These are phyloP conservation scores for Penicillium verhagenii DNA, from an alignment of 495 filamentous ascomycete genomes.

Conservation along the genomic window DNA sequence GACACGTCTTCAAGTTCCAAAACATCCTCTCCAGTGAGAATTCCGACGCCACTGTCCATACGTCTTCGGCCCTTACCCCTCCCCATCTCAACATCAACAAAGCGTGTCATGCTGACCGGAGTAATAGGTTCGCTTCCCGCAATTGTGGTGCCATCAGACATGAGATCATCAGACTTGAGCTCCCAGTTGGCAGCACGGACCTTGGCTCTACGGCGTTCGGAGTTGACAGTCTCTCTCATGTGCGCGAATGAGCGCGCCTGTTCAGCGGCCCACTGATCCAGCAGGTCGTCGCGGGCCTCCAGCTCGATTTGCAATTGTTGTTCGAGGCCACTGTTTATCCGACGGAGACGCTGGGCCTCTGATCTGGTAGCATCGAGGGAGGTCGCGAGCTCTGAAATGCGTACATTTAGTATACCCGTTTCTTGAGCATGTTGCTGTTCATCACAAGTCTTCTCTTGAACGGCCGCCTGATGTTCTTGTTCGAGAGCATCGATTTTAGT, in stretches of 20 bases:
- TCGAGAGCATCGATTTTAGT: slow-evolving; percentile 33
- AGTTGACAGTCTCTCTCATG: slow-evolving; percentile 40
- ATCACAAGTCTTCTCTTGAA: slow-evolving; percentile 31
- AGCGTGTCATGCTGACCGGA: slow-evolving; percentile 43
- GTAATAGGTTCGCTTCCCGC: slow-evolving; percentile 45
- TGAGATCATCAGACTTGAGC: slow-evolving; percentile 45
- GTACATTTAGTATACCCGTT: slow-evolving; percentile 38
- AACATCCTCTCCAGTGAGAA: slow-evolving; percentile 58
- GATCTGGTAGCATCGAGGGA: slow-evolving; percentile 31
- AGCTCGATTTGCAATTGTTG: slow-evolving; percentile 35
- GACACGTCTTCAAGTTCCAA: slow-evolving; percentile 34
- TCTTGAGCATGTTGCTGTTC: slow-evolving; percentile 46
- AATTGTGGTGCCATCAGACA: slow-evolving; percentile 49
- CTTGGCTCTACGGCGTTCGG: slow-evolving; percentile 39
- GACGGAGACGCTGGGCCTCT: slow-evolving; percentile 33
- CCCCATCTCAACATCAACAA: slow-evolving; percentile 47
- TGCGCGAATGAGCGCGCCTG: slow-evolving; percentile 36
- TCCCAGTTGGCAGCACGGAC: slow-evolving; percentile 43
- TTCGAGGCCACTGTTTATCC: slow-evolving; percentile 35
- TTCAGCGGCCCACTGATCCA: slow-evolving; percentile 41
- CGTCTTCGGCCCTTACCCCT: slow-evolving; percentile 45
- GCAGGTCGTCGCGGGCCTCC: slow-evolving; percentile 36
- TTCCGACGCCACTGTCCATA: slow-evolving; percentile 62
- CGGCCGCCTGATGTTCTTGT: slow-evolving; percentile 25
- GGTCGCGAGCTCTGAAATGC: slow-evolving; percentile 38